These are phyloP conservation scores for Suhomyces choctaworum DNA, from an alignment of 1,139 yeast genomes.

Conservation along the genomic window DNA sequence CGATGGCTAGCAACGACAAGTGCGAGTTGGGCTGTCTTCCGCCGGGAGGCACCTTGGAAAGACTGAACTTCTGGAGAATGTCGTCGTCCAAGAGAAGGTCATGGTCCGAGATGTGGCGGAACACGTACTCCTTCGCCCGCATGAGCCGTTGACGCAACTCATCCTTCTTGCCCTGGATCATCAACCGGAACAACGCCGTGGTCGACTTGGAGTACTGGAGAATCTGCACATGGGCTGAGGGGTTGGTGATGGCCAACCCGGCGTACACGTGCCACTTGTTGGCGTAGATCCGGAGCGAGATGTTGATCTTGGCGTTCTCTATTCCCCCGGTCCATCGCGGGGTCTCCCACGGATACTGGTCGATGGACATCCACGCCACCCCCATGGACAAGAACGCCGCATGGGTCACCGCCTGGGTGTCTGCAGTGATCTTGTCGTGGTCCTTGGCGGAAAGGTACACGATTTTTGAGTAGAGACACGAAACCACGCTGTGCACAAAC, in stretches of 20 bases:
- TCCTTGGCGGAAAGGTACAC: slow-evolving; percentile 81
- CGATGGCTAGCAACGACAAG: slow-evolving; percentile 81
- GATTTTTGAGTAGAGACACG: slow-evolving; percentile 73
- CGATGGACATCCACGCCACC: slow-evolving; percentile 82
- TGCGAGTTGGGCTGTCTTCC: slow-evolving; percentile 83
- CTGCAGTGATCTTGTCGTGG: slow-evolving; percentile 95
- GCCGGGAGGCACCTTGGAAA: slow-evolving; percentile 69
- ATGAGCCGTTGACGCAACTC: slow-evolving; percentile 59
- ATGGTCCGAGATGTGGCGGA: slow-evolving; percentile 58
- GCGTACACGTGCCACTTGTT: slow-evolving; percentile 99
- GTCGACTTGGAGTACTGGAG: slow-evolving; percentile 85
- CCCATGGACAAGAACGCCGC: slow-evolving; percentile 98
- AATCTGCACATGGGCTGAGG: slow-evolving; percentile 89
- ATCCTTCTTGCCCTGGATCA: slow-evolving; percentile 67
- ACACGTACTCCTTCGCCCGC: slow-evolving; percentile 72
- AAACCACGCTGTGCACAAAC: slow-evolving; percentile 63
- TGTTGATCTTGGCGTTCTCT: slow-evolving; percentile 93
- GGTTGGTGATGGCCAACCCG: slow-evolving; percentile 93
- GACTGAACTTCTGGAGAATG: slow-evolving; percentile 73
- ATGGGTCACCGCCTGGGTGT: slow-evolving; percentile 97
- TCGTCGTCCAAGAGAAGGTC: slow-evolving; percentile 76
- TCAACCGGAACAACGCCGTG: slow-evolving; percentile 77
- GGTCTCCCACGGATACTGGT: slow-evolving; percentile 92
- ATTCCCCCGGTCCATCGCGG: slow-evolving; percentile 89
- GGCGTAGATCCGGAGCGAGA: slow-evolving; percentile 83